Evolutionary conservation across 495 filamentous ascomycete species (phyloP).

Genomic region (Aspergillus bridgeri): DNA sequence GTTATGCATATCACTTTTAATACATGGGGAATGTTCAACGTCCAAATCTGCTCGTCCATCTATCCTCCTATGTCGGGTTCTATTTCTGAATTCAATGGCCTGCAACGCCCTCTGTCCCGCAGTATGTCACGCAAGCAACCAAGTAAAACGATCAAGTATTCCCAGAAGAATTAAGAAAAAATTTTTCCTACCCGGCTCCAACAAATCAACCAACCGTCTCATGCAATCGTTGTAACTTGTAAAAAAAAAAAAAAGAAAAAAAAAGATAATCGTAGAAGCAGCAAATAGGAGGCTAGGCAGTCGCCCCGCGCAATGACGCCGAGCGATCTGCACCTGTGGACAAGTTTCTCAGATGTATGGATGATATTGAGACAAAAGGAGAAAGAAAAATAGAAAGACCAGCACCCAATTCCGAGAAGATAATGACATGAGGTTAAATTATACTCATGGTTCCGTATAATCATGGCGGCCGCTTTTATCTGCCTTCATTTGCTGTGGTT

Average conservation of each 20-base stretch:
- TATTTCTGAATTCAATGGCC: neutral
- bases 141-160: neutral
- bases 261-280: neutral
- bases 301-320: neutral
- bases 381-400: neutral
- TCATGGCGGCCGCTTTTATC: constrained; percentile 1
- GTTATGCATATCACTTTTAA: neutral
- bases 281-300: neutral
- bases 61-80: neutral
- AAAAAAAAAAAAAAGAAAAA: neutral
- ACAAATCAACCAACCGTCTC: neutral
- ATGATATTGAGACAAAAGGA: neutral
- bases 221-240: neutral
- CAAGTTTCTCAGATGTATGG: neutral
- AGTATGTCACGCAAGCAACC: no score
- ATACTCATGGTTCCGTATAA: neutral
- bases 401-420: neutral
- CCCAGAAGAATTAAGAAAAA: neutral
- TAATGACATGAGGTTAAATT: neutral
- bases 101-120: neutral
- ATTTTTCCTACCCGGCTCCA: neutral
- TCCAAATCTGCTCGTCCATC: neutral
- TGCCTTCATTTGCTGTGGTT: constrained; percentile 17
- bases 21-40: neutral
- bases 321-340: neutral